These are phyloP conservation scores for Exophiala mesophila DNA, from an alignment of 2,329 filamentous ascomycete species.

Conservation along the genomic window DNA sequence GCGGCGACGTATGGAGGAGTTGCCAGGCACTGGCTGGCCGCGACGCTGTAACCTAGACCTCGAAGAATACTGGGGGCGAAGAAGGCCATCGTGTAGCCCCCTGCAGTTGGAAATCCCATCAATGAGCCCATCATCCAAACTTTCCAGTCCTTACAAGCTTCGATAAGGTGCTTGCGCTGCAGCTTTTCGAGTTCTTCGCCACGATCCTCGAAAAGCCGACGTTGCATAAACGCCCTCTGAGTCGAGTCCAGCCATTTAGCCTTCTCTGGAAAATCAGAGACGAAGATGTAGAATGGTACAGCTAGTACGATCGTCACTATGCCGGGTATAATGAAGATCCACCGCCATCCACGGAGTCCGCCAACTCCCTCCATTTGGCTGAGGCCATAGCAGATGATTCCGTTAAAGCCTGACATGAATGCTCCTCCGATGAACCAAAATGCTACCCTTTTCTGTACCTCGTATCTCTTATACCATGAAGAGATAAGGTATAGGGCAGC, in stretches of 20 bases:
- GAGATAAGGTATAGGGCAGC: slow-evolving; percentile 5
- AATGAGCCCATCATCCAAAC: slow-evolving; percentile 45
- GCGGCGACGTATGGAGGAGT: slow-evolving; percentile 6
- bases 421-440: slow-evolving; percentile 27
- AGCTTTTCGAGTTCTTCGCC: slow-evolving; percentile 49
- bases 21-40: slow-evolving; percentile 8
- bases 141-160: slow-evolving; percentile 45
- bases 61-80: slow-evolving; percentile 13
- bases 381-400: slow-evolving; percentile 57
- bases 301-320: slow-evolving; percentile 53
- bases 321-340: slow-evolving; percentile 56
- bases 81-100: slow-evolving; percentile 9
- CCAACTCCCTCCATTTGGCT: slow-evolving; percentile 35
- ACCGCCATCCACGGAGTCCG: slow-evolving; percentile 57
- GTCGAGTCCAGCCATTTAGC: slow-evolving; percentile 20
- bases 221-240: slow-evolving; percentile 31
- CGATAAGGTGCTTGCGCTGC: slow-evolving; percentile 42
- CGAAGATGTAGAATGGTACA: slow-evolving; percentile 50
- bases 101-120: slow-evolving; percentile 41
- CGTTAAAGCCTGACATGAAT: slow-evolving; percentile 40
- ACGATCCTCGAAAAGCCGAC: slow-evolving; percentile 49
- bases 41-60: slow-evolving; percentile 7
- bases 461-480: slow-evolving; percentile 32
- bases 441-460: slow-evolving; percentile 34
- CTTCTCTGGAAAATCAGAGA: slow-evolving; percentile 60